Evolutionary conservation across 805 yeast genomes (phyloP).

Genomic region (Suhomyces faveliae): DNA sequence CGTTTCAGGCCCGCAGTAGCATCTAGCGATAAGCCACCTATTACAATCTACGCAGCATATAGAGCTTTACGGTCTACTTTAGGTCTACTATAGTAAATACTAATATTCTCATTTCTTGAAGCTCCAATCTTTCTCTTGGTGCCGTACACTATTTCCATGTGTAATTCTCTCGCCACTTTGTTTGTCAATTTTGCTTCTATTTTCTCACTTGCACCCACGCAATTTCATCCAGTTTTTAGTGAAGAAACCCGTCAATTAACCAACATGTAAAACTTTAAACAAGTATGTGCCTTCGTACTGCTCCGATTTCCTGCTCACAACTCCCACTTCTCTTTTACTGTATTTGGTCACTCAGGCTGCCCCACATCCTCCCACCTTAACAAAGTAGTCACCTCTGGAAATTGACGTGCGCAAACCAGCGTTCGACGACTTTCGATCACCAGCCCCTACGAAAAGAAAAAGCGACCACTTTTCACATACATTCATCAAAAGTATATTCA

Average conservation of each 20-base stretch:
- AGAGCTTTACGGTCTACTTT: neutral
- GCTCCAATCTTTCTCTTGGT: neutral
- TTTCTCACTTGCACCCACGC: neutral
- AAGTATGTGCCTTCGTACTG: too few species aligned
- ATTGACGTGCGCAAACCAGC: slow-evolving; percentile 4
- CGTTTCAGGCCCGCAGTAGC: neutral
- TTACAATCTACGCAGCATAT: neutral
- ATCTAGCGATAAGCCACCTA: neutral
- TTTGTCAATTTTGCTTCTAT: neutral
- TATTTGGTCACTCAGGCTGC: neutral
- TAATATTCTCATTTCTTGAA: too few species aligned
- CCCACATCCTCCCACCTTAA: neutral
- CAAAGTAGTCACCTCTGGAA: neutral
- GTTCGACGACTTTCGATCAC: slow-evolving; percentile 8
- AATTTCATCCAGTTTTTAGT: neutral
- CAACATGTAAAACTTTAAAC: too few species aligned
- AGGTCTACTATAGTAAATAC: too few species aligned
- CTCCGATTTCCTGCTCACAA: neutral
- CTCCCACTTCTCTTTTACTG: neutral
- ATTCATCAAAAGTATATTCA: slow-evolving; percentile 3
- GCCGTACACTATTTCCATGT: neutral
- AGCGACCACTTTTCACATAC: slow-evolving; percentile 1
- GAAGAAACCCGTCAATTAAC: too few species aligned
- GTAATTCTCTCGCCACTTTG: neutral
- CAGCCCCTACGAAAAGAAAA: slow-evolving; percentile 8